Conservation (phyloP, 2,329 filamentous ascomycete species). For the Ploettnerulaceae sp. region DNA sequence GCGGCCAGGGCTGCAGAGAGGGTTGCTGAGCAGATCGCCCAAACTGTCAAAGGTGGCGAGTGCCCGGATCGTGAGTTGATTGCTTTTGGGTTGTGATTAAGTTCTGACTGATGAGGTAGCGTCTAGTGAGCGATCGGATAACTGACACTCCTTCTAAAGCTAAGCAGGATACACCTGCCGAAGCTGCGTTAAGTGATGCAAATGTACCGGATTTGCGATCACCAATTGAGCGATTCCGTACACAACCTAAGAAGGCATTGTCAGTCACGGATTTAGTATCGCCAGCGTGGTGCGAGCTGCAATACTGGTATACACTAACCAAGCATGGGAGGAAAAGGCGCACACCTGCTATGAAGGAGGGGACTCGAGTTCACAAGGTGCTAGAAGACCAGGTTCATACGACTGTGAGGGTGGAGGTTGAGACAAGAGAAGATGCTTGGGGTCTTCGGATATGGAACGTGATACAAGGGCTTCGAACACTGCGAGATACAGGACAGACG, state of each 20-base stretch:
- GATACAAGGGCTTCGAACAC: conserved; percentile 73
- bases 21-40: conserved; percentile 25
- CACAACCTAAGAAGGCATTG: conserved; percentile 69
- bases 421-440: conserved; percentile 75
- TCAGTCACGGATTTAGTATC: conserved; percentile 85
- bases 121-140: conserved; percentile 49
- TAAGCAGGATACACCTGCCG: no score
- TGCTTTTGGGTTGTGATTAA: conserved; percentile 13
- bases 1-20: conserved; percentile 29
- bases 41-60: conserved; percentile 25
- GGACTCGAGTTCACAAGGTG: conserved; percentile 71
- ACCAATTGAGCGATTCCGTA: conserved; percentile 75
- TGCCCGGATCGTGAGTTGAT: conserved; percentile 50
- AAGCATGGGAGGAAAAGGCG: conserved; percentile 68
- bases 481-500: conserved; percentile 66
- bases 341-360: conserved; percentile 80
- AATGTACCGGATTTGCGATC: conserved; percentile 43
- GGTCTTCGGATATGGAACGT: conserved; percentile 86
- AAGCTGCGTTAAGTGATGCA: conserved; percentile 2
- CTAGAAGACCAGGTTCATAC: conserved; percentile 83
- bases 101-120: conserved; percentile 60
- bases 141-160: no score
- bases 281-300: conserved; percentile 92
- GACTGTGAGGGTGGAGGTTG: conserved; percentile 66
- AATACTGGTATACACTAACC: conserved; percentile 84